phyloP scores from a whole-genome alignment of 768 basidiomycete genomes.

The Tephrocybe sp. region DNA sequence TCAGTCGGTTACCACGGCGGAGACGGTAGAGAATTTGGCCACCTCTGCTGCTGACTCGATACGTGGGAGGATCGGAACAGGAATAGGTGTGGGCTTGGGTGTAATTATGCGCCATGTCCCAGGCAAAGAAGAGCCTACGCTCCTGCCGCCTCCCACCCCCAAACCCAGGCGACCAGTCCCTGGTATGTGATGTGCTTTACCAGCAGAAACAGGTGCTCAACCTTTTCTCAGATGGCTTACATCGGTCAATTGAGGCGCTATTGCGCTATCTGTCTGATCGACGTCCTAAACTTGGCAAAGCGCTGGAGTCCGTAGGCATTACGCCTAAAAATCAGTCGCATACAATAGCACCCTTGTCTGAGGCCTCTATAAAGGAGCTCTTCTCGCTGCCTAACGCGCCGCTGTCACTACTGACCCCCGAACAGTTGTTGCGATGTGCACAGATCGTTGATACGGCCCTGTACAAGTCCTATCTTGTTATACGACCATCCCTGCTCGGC shows the following conservation, averaged over 20 bases:
- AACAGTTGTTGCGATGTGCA: conserved; percentile 83
- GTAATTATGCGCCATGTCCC: conserved; percentile 40
- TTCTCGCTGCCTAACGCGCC: conserved; percentile 78
- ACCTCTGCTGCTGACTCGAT: conserved; percentile 40
- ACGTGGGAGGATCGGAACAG: conserved; percentile 47
- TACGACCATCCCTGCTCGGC: conserved; percentile 78
- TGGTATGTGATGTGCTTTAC: conserved; percentile 23
- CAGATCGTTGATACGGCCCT: conserved; percentile 95
- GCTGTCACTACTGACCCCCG: conserved; percentile 69
- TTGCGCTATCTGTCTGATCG: conserved; percentile 87
- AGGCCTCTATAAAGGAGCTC: conserved; percentile 71
- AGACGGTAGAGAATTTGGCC: conserved; percentile 32
- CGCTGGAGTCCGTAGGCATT: conserved; percentile 67
- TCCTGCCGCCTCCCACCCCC: conserved; percentile 51
- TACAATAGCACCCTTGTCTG: conserved; percentile 66
- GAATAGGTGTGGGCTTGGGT: conserved; percentile 45
- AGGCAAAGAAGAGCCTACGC: conserved; percentile 63
- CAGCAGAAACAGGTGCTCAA: background rate
- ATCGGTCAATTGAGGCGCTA: conserved; percentile 82
- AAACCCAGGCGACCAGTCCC: conserved; percentile 30
- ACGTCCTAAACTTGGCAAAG: conserved; percentile 81
- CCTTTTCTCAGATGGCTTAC: conserved; percentile 49
- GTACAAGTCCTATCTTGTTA: conserved; percentile 89
- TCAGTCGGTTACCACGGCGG: conserved; percentile 24
- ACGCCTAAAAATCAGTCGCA: conserved; percentile 70